Base-by-base conservation (phyloP, 2,329 filamentous ascomycete genomes). In the Salinomyces thailandicus region DNA sequence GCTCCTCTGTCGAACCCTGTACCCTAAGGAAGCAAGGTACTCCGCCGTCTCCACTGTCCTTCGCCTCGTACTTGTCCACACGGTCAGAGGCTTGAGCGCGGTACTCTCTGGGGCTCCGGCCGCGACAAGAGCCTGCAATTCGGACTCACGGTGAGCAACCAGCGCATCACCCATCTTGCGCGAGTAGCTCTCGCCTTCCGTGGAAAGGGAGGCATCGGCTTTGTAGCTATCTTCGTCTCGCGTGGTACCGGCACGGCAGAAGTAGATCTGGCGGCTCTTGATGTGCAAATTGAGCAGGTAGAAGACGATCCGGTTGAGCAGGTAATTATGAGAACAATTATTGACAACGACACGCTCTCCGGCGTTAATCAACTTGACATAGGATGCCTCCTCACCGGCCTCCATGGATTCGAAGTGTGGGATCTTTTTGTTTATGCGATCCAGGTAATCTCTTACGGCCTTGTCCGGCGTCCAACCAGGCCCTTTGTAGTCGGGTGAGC, bases 341-440 rank as follows among this genome's bases (percentile, higher is more conserved):
- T 98, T 98, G 62, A 96, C 89, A 51, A 89, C 81, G 55, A 98
- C 81, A 48, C 85, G 79, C 55, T 89, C 78, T 30, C 91, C 91
- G 5, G 91, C 91, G 50, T 98, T 98, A 58, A 96, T 93, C 89
- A 98, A 95, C 67, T 94, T 95, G 65, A 98, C 89, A 64, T 89
- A 98, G 59, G 96, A 94, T 26, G n/a, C 9, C 45, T 98, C 72
- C 48, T 96, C 87, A 18, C 73, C 72, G 60, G 98, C 91, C 52
- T 87, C 75, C 86, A 98, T 96, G 1, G 85, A 93, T 64, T 98
- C 87, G 51, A 94, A 98, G 41, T 89, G 80, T 14, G 91, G 91
- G 41, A 98, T 98, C 49, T 91, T 85, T 50, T 84, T 80, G 45
- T 85, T 79, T 55, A 98, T 96, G 34, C 91, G 79, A 44, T 79